phyloP scores from a whole-genome alignment of 495 filamentous ascomycete species.

The Neurospora sp. region DNA sequence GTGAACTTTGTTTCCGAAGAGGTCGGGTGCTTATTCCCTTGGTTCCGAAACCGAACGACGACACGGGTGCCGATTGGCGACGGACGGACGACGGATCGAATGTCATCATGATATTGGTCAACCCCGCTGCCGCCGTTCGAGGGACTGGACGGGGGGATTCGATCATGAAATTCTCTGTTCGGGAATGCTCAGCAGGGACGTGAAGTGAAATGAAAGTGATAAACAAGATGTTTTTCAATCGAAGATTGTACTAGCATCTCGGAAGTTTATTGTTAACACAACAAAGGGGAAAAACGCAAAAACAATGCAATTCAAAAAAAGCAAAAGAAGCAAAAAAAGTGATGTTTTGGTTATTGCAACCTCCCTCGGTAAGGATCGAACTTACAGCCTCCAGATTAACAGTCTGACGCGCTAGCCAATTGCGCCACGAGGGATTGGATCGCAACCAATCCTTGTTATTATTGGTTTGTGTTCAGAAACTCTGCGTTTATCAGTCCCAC shows the following conservation, averaged over 20 bases:
- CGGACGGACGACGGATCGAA: too few relatives aligned
- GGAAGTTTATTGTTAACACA: too few relatives aligned
- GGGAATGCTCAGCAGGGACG: too few relatives aligned
- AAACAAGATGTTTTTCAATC: too few relatives aligned
- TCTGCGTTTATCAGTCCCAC: rapidly evolving
- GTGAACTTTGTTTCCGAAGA: neutral
- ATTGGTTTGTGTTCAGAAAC: neutral
- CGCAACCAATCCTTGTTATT: neutral
- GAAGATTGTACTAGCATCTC: too few relatives aligned
- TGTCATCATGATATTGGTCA: too few relatives aligned
- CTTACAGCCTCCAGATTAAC: neutral
- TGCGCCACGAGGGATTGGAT: constrained; percentile 5
- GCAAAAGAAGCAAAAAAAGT: neutral
- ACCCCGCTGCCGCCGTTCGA: too few relatives aligned
- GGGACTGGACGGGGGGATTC: too few relatives aligned
- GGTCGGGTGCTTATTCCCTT: neutral
- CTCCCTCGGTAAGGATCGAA: neutral
- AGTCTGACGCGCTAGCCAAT: constrained; percentile 2
- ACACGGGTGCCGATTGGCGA: neutral
- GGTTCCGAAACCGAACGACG: neutral
- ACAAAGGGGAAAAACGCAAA: too few relatives aligned
- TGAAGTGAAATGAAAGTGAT: too few relatives aligned
- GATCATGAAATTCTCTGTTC: too few relatives aligned
- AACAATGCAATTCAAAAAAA: too few relatives aligned
- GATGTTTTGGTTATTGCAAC: neutral